phyloP scores from a whole-genome alignment of 768 basidiomycete genomes.

The Galerina sulciceps region DNA sequence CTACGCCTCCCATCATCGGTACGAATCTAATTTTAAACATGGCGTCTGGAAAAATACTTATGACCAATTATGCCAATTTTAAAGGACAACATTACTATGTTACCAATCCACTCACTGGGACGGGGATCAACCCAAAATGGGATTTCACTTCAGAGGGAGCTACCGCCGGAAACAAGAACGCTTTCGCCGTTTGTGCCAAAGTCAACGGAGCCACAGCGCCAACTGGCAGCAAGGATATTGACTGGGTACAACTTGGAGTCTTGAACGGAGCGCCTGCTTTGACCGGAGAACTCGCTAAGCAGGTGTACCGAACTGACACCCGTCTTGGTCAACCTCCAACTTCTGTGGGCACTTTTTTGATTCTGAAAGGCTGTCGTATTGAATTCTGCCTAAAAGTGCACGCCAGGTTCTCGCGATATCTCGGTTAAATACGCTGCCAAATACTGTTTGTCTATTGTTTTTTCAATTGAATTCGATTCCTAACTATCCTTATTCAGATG shows the following conservation, averaged over 20 bases:
- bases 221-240: constrained; percentile 42
- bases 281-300: constrained; percentile 29
- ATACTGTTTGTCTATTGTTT: constrained; percentile 40
- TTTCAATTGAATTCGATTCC: background rate
- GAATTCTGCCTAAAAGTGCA: constrained; percentile 28
- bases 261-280: constrained; percentile 42
- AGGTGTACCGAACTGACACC: constrained; percentile 55
- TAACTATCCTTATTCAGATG: constrained; percentile 1
- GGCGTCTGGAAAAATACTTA: background rate
- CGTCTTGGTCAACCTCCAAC: constrained; percentile 55
- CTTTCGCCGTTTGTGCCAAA: constrained; percentile 46
- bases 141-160: constrained; percentile 49
- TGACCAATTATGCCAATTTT: too few species aligned
- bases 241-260: constrained; percentile 51
- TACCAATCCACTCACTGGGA: constrained; percentile 42
- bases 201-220: constrained; percentile 41
- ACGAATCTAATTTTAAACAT: background rate
- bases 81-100: constrained; percentile 58
- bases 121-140: constrained; percentile 49
- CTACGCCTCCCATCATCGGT: constrained; percentile 34
- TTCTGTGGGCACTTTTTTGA: constrained; percentile 27
- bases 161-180: constrained; percentile 38
- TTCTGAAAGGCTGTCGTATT: background rate
- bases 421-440: constrained; percentile 48
- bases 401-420: constrained; percentile 38